Evolutionary conservation across 1,139 yeast genomes (phyloP).

Genomic region (Yamadazyma oceani): DNA sequence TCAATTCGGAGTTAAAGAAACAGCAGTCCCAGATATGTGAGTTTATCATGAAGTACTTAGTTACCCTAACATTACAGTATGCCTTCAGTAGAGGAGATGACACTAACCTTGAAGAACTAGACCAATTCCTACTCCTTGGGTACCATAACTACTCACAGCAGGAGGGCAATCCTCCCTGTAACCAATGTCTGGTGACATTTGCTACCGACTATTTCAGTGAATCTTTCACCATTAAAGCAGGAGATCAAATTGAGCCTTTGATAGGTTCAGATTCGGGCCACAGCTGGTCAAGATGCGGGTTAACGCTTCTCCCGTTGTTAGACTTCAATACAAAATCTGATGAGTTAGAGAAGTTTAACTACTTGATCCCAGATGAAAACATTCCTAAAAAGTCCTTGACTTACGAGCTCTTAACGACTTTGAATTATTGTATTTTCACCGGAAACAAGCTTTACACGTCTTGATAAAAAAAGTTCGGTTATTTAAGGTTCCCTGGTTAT

Average conservation of each 20-base stretch:
- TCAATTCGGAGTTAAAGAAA: constrained; percentile 8
- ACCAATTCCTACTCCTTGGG: constrained; percentile 28
- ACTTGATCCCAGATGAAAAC: constrained; percentile 17
- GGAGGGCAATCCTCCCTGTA: constrained; percentile 22
- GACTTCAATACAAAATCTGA: constrained; percentile 35
- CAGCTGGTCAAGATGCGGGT: constrained; percentile 38
- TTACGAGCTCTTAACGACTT: constrained; percentile 17
- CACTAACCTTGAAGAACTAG: constrained; percentile 17
- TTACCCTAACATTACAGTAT: constrained; percentile 16
- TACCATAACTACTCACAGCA: constrained; percentile 28
- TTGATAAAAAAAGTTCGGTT: neutral
- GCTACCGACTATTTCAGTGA: constrained; percentile 12
- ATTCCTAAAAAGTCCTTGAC: constrained; percentile 18
- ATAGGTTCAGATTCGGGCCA: constrained; percentile 33
- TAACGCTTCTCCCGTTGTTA: constrained; percentile 39
- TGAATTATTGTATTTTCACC: constrained; percentile 33
- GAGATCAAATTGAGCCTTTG: constrained; percentile 16
- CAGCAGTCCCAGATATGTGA: constrained; percentile 19
- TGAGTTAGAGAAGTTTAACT: constrained; percentile 33
- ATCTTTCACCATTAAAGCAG: constrained; percentile 15
- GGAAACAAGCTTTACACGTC: constrained; percentile 26
- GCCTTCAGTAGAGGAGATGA: constrained; percentile 5
- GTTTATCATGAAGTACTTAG: constrained; percentile 18
- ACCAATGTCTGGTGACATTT: constrained; percentile 7
- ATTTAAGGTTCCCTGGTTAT: no score